Evolutionary conservation across 1,284 basidiomycete species (phyloP).

Genomic region (Rhodotorula mucilaginosa): DNA sequence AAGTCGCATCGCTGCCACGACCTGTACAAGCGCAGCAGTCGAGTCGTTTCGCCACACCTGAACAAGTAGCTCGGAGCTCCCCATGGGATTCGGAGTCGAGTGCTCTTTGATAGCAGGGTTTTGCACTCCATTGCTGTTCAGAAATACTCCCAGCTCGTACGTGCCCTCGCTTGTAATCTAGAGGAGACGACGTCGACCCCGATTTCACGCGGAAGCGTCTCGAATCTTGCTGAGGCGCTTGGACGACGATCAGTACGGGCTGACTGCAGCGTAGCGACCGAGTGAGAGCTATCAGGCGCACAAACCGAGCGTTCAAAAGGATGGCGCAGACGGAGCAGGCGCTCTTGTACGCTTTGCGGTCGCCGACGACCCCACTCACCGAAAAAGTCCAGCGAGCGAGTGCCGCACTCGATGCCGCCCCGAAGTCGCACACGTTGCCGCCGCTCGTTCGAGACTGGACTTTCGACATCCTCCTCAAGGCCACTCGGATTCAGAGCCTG

Average conservation of each 20-base stretch:
- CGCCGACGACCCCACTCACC: constrained; percentile 27
- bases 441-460: constrained; percentile 34
- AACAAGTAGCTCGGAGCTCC: no score
- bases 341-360: constrained; percentile 31
- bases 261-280: not conserved
- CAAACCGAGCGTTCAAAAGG: not conserved
- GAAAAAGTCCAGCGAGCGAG: constrained; percentile 21
- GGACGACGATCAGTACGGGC: not conserved
- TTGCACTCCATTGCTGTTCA: not conserved
- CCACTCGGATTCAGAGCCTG: not conserved
- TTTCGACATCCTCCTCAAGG: constrained; percentile 19
- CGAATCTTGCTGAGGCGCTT: not conserved
- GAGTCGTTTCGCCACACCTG: no score
- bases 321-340: constrained; percentile 17
- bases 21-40: no score
- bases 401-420: constrained; percentile 19
- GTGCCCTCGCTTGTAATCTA: no score
- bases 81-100: no score
- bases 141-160: not conserved
- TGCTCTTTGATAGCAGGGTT: not conserved
- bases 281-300: not conserved
- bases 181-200: no score
- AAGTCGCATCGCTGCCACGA: no score
- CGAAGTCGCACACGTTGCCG: constrained; percentile 7
- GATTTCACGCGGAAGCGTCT: no score